phyloP scores from a whole-genome alignment of 768 basidiomycete species.

The Amanita polypyramis region DNA sequence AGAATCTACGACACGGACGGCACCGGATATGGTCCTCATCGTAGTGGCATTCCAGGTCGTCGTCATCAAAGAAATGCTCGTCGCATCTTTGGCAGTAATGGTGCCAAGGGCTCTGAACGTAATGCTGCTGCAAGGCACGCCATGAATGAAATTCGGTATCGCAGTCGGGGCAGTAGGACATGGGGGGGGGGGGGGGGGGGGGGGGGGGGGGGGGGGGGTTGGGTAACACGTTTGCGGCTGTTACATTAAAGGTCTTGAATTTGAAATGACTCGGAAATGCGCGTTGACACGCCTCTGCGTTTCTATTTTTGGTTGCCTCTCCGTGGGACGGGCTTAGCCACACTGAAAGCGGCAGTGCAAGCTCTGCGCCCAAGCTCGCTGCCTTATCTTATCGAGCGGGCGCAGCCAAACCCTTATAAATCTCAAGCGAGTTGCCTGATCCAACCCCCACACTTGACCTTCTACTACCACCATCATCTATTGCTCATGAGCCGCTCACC shows the following conservation, averaged over 20 bases:
- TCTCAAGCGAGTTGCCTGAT: background rate
- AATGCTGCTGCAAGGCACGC: constrained; percentile 37
- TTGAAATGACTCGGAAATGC: too few relatives aligned
- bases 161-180: constrained; percentile 32
- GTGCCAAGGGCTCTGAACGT: constrained; percentile 36
- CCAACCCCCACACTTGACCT: background rate
- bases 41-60: constrained; percentile 31
- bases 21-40: constrained; percentile 32
- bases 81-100: constrained; percentile 44
- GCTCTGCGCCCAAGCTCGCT: background rate
- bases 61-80: constrained; percentile 24
- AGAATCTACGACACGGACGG: constrained; percentile 27
- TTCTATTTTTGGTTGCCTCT: constrained; percentile 21
- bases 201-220: too few relatives aligned
- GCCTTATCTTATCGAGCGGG: constrained; percentile 5
- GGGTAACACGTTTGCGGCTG: too few relatives aligned
- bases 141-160: constrained; percentile 31
- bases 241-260: too few relatives aligned
- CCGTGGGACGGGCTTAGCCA: constrained; percentile 12
- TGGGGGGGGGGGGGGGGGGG: background rate
- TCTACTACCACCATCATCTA: background rate
- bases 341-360: too few relatives aligned
- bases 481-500: background rate
- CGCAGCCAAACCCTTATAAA: constrained; percentile 3
- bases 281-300: too few relatives aligned